phyloP scores from a whole-genome alignment of 2,329 filamentous ascomycete genomes.

The Fusarium cyanostomum region DNA sequence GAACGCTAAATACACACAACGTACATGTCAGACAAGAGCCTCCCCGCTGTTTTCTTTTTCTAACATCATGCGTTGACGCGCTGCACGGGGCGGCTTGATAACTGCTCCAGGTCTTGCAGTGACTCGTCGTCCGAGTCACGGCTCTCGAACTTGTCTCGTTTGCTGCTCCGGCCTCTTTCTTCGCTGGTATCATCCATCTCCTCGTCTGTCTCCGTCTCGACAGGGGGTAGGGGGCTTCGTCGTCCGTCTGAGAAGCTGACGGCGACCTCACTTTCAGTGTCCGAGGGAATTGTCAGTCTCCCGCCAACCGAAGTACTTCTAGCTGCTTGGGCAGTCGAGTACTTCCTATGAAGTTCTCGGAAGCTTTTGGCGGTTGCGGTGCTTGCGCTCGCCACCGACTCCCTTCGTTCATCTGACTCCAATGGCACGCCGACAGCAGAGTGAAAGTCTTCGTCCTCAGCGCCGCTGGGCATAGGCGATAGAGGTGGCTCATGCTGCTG shows the following conservation, averaged over 20 bases:
- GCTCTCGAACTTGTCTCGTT: slow-evolving; percentile 44
- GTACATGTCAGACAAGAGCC: slow-evolving; percentile 26
- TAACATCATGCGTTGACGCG: slow-evolving; percentile 47
- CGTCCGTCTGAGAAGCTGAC: slow-evolving; percentile 68
- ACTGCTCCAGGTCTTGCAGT: slow-evolving; percentile 41
- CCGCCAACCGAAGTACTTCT: slow-evolving; percentile 54
- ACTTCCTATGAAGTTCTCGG: slow-evolving; percentile 68
- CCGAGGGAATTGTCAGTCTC: slow-evolving; percentile 59
- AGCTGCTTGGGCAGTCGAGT: slow-evolving; percentile 62
- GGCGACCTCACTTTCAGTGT: slow-evolving; percentile 69
- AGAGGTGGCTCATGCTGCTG: slow-evolving; percentile 52
- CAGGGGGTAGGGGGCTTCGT: slow-evolving; percentile 63
- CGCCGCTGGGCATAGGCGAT: slow-evolving; percentile 49
- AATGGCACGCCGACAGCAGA: slow-evolving; percentile 58
- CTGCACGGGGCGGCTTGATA: slow-evolving; percentile 45
- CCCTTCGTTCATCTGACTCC: slow-evolving; percentile 62
- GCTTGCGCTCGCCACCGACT: slow-evolving; percentile 71
- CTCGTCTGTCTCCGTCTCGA: slow-evolving; percentile 54
- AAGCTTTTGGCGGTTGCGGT: slow-evolving; percentile 74
- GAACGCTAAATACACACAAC: slow-evolving; percentile 43
- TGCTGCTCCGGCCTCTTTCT: slow-evolving; percentile 31
- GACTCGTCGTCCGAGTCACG: slow-evolving; percentile 45
- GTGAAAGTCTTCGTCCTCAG: slow-evolving; percentile 61
- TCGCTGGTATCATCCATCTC: slow-evolving; percentile 30
- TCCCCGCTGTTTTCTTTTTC: slow-evolving; percentile 1